Percentiles rank a stretch among this genome's conserved stretches.
Evolutionary conservation across 2,329 filamentous ascomycete genomes (phyloP).

Genomic region (Endoconidiophora laricicola): DNA sequence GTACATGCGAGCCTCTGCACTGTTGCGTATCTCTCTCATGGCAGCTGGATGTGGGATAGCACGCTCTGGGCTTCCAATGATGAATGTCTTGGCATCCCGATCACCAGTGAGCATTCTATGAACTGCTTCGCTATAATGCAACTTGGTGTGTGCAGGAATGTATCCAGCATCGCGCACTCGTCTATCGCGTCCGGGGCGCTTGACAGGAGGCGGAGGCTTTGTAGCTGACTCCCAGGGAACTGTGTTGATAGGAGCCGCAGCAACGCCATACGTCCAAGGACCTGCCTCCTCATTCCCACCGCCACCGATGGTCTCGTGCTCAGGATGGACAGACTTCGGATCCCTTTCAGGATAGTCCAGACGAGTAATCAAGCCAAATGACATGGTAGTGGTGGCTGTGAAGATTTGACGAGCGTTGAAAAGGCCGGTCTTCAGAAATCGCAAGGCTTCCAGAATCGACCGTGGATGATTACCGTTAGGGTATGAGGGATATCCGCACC

Average conservation of each 20-base stretch:
- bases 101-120: slow-evolving; percentile 10
- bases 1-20: slow-evolving; percentile 7
- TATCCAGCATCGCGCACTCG: neutral
- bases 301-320: neutral
- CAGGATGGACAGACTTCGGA: slow-evolving; percentile 1
- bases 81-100: slow-evolving; percentile 9
- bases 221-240: slow-evolving; percentile 5
- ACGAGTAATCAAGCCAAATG: slow-evolving; percentile 1
- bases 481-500: neutral
- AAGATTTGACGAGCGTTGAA: neutral
- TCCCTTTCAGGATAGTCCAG: neutral
- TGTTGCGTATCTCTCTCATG: slow-evolving; percentile 9
- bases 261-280: slow-evolving; percentile 5
- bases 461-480: neutral
- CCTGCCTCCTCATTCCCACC: neutral
- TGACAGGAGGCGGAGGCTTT: neutral
- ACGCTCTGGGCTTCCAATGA: slow-evolving; percentile 9
- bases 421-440: neutral
- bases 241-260: neutral
- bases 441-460: neutral
- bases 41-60: slow-evolving; percentile 4
- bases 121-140: slow-evolving; percentile 7
- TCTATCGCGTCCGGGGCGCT: neutral
- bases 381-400: slow-evolving; percentile 1
- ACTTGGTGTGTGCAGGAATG: neutral